Conservation (phyloP, 2,329 filamentous ascomycete species). For the Alternaria sp. region DNA sequence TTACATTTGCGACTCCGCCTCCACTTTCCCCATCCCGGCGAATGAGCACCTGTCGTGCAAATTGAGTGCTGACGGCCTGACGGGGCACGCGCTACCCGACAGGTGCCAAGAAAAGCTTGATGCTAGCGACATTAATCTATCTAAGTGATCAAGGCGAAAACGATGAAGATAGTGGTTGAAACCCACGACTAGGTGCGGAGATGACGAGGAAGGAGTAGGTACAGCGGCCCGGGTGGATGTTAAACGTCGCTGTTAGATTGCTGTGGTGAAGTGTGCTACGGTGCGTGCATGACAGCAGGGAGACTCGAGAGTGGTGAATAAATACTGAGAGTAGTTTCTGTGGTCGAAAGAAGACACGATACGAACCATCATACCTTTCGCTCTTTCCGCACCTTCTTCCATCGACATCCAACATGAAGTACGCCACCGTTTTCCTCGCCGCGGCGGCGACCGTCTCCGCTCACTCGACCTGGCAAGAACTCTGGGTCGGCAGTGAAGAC, state of each 20-base stretch:
- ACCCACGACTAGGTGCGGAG: constrained; percentile 5
- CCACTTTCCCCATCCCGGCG: neutral
- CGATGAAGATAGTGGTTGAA: constrained; percentile 4
- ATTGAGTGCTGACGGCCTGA: constrained; percentile 14
- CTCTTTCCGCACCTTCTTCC: neutral
- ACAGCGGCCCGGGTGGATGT: constrained; percentile 17
- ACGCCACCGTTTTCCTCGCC: constrained; percentile 40
- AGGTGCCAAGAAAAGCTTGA: constrained; percentile 26
- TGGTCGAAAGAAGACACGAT: neutral
- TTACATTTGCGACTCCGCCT: too few species aligned
- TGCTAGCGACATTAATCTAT: constrained; percentile 25
- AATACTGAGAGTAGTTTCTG: constrained; percentile 9
- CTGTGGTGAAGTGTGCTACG: neutral
- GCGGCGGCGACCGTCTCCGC: constrained; percentile 43
- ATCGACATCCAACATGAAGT: constrained; percentile 32
- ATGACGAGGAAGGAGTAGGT: constrained; percentile 11
- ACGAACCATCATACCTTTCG: neutral
- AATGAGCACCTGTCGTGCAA: constrained; percentile 18
- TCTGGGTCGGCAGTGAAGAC: constrained; percentile 46
- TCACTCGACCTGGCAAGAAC: constrained; percentile 48
- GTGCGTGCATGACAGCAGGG: neutral
- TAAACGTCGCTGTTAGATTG: constrained; percentile 19
- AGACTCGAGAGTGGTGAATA: constrained; percentile 9
- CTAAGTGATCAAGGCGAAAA: neutral
- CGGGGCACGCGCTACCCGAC: constrained; percentile 11